A percentile compares a stretch with the other conserved stretches of the same genome.
Conservation (phyloP, 176 grass and related monocot genomes). For the Cenchrus purpureus region DNA sequence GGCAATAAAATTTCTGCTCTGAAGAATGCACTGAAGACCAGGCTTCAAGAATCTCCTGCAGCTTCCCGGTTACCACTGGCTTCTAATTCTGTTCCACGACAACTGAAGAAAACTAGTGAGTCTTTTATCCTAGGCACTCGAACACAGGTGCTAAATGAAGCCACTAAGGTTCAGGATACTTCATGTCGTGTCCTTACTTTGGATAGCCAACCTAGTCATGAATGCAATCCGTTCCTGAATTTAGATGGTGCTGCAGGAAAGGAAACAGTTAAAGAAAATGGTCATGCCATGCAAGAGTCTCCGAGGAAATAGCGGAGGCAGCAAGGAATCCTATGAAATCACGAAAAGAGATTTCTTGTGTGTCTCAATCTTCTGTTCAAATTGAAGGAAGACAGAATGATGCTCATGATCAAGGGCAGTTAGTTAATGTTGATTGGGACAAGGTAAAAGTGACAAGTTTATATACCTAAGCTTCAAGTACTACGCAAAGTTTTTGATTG, state of each 20-base stretch:
- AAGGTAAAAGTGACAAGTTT: slow-evolving; percentile 48
- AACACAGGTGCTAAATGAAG: slow-evolving; percentile 30
- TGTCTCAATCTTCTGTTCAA: slow-evolving; percentile 29
- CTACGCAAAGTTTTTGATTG: slow-evolving; percentile 13
- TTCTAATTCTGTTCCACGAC: too few relatives aligned
- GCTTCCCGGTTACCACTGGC: neutral
- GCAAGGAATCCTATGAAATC: slow-evolving; percentile 41
- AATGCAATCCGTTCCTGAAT: slow-evolving; percentile 44
- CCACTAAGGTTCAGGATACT: slow-evolving; percentile 30
- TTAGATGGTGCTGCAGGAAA: slow-evolving; percentile 60
- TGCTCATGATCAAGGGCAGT: slow-evolving; percentile 28
- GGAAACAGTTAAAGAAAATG: slow-evolving; percentile 47
- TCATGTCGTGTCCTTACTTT: slow-evolving; percentile 26
- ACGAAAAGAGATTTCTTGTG: slow-evolving; percentile 35
- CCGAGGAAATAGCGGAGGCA: slow-evolving; percentile 52
- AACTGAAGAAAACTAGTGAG: too few relatives aligned
- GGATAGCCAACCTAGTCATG: slow-evolving; percentile 42
- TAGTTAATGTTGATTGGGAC: slow-evolving; percentile 46
- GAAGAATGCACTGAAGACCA: slow-evolving; percentile 42
- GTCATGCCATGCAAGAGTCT: slow-evolving; percentile 31
- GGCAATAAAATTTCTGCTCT: slow-evolving; percentile 64
- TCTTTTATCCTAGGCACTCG: neutral
- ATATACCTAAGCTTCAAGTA: slow-evolving; percentile 21
- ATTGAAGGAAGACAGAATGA: slow-evolving; percentile 39
- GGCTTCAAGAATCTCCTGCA: slow-evolving; percentile 44